Evolutionary conservation across 352 stramenopile genomes (phyloP).

Genomic region (Blastocystis sp.): DNA sequence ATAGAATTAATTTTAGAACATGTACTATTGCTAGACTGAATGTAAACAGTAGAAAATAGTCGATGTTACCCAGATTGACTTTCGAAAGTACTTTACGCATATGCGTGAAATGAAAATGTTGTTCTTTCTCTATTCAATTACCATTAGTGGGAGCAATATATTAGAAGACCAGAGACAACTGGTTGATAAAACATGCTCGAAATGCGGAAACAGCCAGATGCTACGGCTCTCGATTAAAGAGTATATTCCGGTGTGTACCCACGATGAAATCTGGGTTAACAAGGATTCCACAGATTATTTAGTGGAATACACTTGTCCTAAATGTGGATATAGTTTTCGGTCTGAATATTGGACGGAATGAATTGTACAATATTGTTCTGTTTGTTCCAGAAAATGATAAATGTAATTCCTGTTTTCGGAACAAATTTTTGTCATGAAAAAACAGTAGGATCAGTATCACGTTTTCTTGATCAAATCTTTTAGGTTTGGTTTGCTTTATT

Average conservation of each 20-base stretch:
- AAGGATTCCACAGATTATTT: constrained; percentile 47
- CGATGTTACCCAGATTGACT: constrained; percentile 32
- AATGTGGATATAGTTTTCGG: constrained; percentile 37
- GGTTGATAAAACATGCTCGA: background rate
- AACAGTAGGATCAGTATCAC: background rate
- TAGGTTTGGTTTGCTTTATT: background rate
- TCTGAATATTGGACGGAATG: background rate
- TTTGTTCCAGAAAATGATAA: background rate
- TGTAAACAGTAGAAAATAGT: constrained; percentile 1
- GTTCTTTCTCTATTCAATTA: background rate
- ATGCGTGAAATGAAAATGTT: background rate
- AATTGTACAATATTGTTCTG: background rate
- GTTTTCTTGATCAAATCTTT: constrained; percentile 17
- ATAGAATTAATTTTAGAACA: constrained; percentile 18
- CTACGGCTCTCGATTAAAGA: constrained; percentile 14
- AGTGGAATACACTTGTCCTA: constrained; percentile 37
- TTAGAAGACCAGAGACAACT: background rate
- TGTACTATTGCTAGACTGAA: background rate
- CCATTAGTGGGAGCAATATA: background rate
- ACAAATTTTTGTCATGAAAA: background rate
- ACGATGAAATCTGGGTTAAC: constrained; percentile 57
- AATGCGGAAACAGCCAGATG: constrained; percentile 23
- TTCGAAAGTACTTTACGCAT: background rate
- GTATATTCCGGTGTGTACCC: constrained; percentile 17
- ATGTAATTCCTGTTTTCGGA: too few relatives aligned